Base-by-base conservation (phyloP, 805 yeast genomes). In the Kluyveromyces lactis region DNA sequence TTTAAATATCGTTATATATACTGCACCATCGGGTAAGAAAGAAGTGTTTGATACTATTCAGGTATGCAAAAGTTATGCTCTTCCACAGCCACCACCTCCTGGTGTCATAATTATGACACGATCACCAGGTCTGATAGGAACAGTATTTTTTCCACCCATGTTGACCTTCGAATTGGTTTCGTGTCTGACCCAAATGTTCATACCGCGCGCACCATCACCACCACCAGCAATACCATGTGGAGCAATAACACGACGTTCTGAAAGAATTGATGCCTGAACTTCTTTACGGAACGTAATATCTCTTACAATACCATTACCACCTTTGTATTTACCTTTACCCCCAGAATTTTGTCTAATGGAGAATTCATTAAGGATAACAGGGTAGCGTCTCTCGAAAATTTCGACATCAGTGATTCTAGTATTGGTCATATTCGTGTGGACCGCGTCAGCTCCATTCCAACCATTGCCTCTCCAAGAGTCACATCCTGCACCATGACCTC, bases 221-320 rank as follows among this genome's bases (percentile, higher is more conserved):
- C 97, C 98, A 1, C 96, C 97, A 17, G 72, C 62, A 38, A 90
- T 58, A 3, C 97, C 98, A 57, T 80, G 83, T 1, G 97, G 98
- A 1, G 89, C 80, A 43, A 75, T 62, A 2, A 84, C 78, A 51
- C 97, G 72, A 56, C 98, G 73, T 57, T 90, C 97, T 50, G 90
- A 83, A 40, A 83, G 67, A 42, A 86, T 85, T 1, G 94, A 86
- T 6, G 82, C 89, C 47, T 77, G 78, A 7, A 82, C 78, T 2
- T 81, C 77, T 21, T 72, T 67, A 35, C 81, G 63, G 60, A 89
- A 89, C 60, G 86, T 92, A 41, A 89, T 75, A 42, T 87, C 95
- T 49, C 97, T 73, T 2, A 83, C 56, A 3, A 82, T 89, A 45
- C 97, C 97, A 55, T 85, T 73, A 23, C 97, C 97, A 32, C 97